Conservation (phyloP, 176 grass and related monocot species). For the Musa acuminata region DNA sequence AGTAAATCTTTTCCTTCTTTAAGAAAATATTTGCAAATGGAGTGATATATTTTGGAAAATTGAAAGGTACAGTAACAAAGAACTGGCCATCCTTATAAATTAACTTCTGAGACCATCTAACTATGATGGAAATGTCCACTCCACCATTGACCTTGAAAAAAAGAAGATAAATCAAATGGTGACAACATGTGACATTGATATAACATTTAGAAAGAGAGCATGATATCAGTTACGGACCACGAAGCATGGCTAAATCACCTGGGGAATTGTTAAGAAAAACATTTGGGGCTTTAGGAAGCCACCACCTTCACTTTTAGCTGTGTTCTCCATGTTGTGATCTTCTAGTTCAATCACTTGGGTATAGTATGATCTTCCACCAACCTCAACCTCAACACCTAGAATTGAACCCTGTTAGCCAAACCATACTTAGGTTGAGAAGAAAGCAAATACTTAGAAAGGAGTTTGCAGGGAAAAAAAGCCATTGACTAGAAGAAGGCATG, state of each 20-base stretch:
- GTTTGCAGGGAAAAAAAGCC: not conserved
- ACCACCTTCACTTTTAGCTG: constrained; percentile 28
- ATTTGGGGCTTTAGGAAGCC: constrained; percentile 62
- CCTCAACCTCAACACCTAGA: constrained; percentile 89
- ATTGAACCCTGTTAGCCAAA: constrained; percentile 99
- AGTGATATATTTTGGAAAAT: constrained; percentile 75
- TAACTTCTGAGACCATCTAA: constrained; percentile 92
- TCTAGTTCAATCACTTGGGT: constrained; percentile 59
- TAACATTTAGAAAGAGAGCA: constrained; percentile 6
- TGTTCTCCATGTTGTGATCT: constrained; percentile 32
- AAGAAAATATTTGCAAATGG: constrained; percentile 69
- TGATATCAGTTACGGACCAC: constrained; percentile 16
- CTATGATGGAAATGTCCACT: constrained; percentile 53
- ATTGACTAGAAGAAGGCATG: not conserved
- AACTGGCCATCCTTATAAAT: constrained; percentile 59
- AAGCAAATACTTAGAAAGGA: constrained; percentile 1
- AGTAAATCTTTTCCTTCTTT: constrained; percentile 88
- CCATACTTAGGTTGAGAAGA: constrained; percentile 72
- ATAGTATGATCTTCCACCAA: constrained; percentile 53
- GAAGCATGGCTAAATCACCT: constrained; percentile 41
- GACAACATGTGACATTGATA: not conserved
- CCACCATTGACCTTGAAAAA: constrained; percentile 64
- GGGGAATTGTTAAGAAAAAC: constrained; percentile 58
- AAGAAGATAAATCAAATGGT: constrained; percentile 4
- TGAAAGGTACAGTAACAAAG: constrained; percentile 63